Conservation (phyloP, 176 grass and related monocot genomes). For the Ampelocalamus luodianensis region DNA sequence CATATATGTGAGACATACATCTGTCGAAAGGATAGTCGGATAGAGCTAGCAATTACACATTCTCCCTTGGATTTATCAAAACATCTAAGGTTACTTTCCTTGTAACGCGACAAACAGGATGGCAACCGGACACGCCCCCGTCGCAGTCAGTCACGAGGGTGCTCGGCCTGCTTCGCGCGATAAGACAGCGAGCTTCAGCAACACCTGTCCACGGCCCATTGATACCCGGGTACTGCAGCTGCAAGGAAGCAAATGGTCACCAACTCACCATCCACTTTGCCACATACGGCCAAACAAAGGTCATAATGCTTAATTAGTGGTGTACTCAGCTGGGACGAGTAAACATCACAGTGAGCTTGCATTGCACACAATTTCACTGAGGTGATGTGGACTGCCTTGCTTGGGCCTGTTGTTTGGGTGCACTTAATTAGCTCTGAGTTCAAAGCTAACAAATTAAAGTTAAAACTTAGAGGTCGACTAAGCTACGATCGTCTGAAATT, state of each 20-base stretch:
- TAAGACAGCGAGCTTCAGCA: not conserved
- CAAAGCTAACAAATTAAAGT: too few species aligned
- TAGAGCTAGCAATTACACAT: not conserved
- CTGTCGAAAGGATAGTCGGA: not conserved
- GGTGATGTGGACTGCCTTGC: not conserved
- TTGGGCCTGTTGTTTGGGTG: too few species aligned
- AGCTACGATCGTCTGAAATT: too few species aligned
- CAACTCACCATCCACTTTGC: not conserved
- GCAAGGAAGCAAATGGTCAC: not conserved
- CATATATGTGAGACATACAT: not conserved
- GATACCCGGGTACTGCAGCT: not conserved
- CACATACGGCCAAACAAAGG: not conserved
- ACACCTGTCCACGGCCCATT: conserved; percentile 26
- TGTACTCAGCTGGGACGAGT: not conserved
- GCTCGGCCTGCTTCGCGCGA: not conserved
- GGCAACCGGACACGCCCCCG: not conserved
- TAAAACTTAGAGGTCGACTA: too few species aligned
- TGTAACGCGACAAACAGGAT: not conserved
- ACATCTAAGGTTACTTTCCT: not conserved
- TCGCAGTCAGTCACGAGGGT: not conserved
- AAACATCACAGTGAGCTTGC: not conserved
- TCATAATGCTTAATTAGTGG: not conserved
- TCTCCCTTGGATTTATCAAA: not conserved
- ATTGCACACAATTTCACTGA: not conserved
- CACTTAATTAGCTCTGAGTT: not conserved